Percentiles rank a stretch among this genome's conserved stretches.
Conservation (phyloP, 345 rosid genomes). For the Theobroma cacao region DNA sequence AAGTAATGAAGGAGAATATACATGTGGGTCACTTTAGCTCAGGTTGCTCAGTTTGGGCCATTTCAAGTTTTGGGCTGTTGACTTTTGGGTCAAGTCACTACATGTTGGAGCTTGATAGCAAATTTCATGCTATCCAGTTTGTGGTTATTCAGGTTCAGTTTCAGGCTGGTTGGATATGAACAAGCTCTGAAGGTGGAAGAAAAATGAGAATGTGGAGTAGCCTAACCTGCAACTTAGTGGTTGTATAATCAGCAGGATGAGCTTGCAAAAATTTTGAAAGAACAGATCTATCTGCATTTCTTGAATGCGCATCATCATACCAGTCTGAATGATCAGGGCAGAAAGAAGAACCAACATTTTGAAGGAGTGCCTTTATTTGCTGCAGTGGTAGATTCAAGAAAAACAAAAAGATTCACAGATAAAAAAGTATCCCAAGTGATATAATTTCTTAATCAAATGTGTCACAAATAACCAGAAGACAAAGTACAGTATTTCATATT, state of each 20-base stretch:
- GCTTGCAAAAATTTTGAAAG: conserved; percentile 78
- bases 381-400: conserved; percentile 35
- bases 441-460: not conserved
- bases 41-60: not conserved
- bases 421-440: not conserved
- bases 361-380: conserved; percentile 90
- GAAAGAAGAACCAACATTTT: conserved; percentile 67
- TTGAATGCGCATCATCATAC: conserved; percentile 60
- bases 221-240: conserved; percentile 79
- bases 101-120: not conserved
- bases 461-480: not conserved
- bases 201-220: not conserved
- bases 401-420: not conserved
- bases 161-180: not conserved
- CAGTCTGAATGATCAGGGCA: conserved; percentile 78
- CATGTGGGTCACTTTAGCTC: not conserved
- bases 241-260: conserved; percentile 78
- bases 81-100: not conserved
- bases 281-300: conserved; percentile 82
- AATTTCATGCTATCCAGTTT: not conserved
- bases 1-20: not conserved
- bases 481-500: not conserved
- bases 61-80: not conserved
- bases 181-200: not conserved
- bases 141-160: not conserved